Conservation (phyloP, 1,139 yeast genomes). For the Zygoascus hellenicus region DNA sequence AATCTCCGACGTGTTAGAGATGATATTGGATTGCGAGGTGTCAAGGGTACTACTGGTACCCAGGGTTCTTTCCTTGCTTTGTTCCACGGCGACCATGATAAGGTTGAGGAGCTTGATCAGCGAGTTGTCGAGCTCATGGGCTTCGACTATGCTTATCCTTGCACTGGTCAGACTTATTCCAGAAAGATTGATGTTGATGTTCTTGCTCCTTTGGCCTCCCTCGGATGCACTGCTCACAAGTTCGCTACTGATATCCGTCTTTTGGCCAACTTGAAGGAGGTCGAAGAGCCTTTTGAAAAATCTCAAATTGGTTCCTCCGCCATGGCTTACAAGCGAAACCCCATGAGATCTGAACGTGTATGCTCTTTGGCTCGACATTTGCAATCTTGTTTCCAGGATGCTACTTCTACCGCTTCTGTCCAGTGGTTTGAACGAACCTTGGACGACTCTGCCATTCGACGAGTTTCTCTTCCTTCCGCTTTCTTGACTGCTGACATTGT, state of each 20-base stretch:
- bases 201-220: conserved; percentile 84
- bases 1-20: conserved; percentile 94
- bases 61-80: conserved; percentile 93
- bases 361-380: conserved; percentile 95
- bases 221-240: conserved; percentile 96
- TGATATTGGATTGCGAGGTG: conserved; percentile 96
- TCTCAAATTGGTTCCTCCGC: conserved; percentile 97
- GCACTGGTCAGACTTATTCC: conserved; percentile 97
- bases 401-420: conserved; percentile 93
- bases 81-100: conserved; percentile 95
- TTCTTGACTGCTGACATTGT: conserved; percentile 94
- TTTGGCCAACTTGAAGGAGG: conserved; percentile 92
- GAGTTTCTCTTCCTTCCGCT: conserved; percentile 95
- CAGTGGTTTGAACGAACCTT: conserved; percentile 99
- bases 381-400: conserved; percentile 86
- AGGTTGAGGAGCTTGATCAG: conserved; percentile 86
- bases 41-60: conserved; percentile 98
- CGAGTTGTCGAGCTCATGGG: conserved; percentile 91
- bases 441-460: conserved; percentile 97
- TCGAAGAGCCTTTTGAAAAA: conserved; percentile 98
- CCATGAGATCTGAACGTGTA: conserved; percentile 99
- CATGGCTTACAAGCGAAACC: conserved; percentile 99
- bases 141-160: conserved; percentile 91
- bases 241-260: conserved; percentile 96
- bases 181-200: conserved; percentile 97